Evolutionary conservation across 2,329 filamentous ascomycete genomes (phyloP).

Genomic region (Ophiocordyceps camponoti-floridani): DNA sequence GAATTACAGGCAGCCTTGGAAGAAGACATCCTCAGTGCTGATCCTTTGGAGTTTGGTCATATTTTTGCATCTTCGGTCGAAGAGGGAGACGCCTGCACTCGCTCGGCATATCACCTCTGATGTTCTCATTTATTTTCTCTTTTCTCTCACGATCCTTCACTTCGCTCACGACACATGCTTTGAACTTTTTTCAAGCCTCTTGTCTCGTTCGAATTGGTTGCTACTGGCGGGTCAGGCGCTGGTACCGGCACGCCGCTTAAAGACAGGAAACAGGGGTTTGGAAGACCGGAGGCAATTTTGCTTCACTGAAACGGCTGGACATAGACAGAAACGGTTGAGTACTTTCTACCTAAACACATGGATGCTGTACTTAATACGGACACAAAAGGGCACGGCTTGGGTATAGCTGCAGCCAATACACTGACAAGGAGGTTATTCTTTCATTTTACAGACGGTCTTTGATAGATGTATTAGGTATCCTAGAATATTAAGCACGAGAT

Average conservation of each 20-base stretch:
- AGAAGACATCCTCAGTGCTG: not conserved
- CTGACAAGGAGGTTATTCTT: not conserved
- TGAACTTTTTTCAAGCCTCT: not conserved
- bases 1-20: not conserved
- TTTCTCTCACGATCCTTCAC: not conserved
- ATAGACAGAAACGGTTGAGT: conserved; percentile 14
- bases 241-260: not conserved
- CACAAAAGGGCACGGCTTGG: conserved; percentile 15
- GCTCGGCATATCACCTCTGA: not conserved
- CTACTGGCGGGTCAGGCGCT: not conserved
- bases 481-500: too few relatives aligned
- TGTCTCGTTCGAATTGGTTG: not conserved
- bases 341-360: conserved; percentile 8
- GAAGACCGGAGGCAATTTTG: conserved; percentile 6
- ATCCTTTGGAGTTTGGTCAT: not conserved
- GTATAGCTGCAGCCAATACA: conserved; percentile 11
- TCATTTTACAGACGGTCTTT: not conserved
- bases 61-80: not conserved
- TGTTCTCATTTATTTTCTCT: conserved; percentile 2
- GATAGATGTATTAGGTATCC: not conserved
- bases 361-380: conserved; percentile 19
- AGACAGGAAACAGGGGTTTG: conserved; percentile 1
- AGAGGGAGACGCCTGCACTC: not conserved
- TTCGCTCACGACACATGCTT: too few relatives aligned
- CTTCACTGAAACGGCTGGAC: conserved; percentile 14